A percentile compares a stretch with the other conserved stretches of the same genome.
phyloP scores from a whole-genome alignment of 768 basidiomycete genomes.

The Leccinum subgranulosum region DNA sequence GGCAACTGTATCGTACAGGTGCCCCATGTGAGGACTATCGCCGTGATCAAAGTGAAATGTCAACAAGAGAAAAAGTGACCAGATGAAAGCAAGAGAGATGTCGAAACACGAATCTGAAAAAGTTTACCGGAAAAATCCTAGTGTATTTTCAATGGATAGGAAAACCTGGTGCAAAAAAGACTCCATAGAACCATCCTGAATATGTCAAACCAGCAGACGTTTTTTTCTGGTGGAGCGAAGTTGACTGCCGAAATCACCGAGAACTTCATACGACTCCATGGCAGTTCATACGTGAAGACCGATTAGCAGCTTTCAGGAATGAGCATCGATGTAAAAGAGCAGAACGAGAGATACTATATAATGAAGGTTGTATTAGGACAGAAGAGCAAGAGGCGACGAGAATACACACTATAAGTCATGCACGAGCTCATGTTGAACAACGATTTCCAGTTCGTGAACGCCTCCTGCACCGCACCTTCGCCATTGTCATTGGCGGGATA shows the following conservation, averaged over 20 bases:
- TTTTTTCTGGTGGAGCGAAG: background rate
- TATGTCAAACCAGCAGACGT: background rate
- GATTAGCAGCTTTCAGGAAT: constrained; percentile 60
- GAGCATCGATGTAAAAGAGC: constrained; percentile 1
- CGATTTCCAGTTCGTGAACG: constrained; percentile 93
- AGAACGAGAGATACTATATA: constrained; percentile 53
- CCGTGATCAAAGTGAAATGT: background rate
- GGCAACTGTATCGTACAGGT: constrained; percentile 46
- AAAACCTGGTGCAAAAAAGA: constrained; percentile 95
- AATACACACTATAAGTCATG: constrained; percentile 84
- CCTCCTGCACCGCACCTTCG: constrained; percentile 82
- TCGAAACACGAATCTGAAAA: background rate
- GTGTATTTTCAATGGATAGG: constrained; percentile 90
- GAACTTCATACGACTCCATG: constrained; percentile 84
- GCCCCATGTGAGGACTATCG: constrained; percentile 93
- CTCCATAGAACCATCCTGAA: constrained; percentile 96
- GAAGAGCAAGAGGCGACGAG: background rate
- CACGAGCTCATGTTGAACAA: constrained; percentile 90
- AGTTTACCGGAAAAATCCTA: constrained; percentile 87
- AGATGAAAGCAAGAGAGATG: constrained; percentile 37
- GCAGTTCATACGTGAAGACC: constrained; percentile 91
- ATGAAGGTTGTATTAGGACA: background rate
- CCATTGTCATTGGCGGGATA: constrained; percentile 71
- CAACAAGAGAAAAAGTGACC: background rate
- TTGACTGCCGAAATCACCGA: constrained; percentile 82